Evolutionary conservation across 306 rosid genomes (phyloP), one percentile per base, ranked within the genome.

Genomic region (Luffa acutangula): DNA sequence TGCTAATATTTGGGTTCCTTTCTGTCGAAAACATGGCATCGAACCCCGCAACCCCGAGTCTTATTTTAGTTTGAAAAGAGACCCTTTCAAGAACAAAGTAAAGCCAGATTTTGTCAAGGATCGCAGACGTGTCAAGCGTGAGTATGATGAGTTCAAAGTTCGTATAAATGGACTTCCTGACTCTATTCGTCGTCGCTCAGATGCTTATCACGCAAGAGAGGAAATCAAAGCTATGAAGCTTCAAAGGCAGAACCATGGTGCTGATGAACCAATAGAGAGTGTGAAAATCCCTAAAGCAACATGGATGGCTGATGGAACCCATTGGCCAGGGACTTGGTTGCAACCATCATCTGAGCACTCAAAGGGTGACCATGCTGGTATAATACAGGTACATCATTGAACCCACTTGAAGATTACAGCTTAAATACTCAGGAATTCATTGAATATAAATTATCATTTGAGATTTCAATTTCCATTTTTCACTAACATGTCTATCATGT

Each of bases 241-340:
- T 81, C 86, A 92, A 78, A 91, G 96, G 73, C 96, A 94, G 81
- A 85, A 89, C 77, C 85, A 86, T 73, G 91, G 80, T 41, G 90
- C 70, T n/a, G 94, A 89, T 79, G 98, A 94, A 75, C 92, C 89
- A 21, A 43, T 86, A 15, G 97, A 94, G 82, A 66, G 82, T 80
- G 87, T 86, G 34, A 94, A 94, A 85, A 87, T 94, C 83, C 83
- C 92, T 31, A 94, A 94, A 84, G 98, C 98, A 39, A 94, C 98
- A 74, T 94, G 98, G 98, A 94, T 94, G 98, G 97, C 98, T 83
- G 97, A 94, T 87, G 96, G 95, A 77, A 91, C 98, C 75, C 93
- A 94, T 60, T 94, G 98, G 98, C 98, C 98, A 1, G 98, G 98
- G 83, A 94, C 98, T 84, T 94, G 98, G 98, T 84, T 92, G 84